Percentiles rank a stretch among this genome's conserved stretches.
phyloP scores from a whole-genome alignment of 2,329 filamentous ascomycete species.

The Uncinocarpus reesii region DNA sequence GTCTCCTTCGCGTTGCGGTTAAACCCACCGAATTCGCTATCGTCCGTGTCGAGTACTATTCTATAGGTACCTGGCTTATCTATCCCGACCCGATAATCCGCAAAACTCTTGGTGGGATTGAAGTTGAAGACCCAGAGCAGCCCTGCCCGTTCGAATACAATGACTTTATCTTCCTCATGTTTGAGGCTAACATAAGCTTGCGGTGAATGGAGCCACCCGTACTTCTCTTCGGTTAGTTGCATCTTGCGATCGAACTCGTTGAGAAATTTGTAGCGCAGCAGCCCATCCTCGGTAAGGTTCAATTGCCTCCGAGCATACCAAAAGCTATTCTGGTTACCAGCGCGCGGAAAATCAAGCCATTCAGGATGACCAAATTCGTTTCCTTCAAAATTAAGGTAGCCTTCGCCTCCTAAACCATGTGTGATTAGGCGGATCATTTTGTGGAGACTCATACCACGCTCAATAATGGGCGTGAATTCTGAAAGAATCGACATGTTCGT shows the following conservation, averaged over 20 bases:
- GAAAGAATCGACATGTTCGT: constrained; percentile 88
- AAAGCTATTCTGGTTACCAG: constrained; percentile 85
- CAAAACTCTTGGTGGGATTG: constrained; percentile 71
- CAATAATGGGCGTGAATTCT: constrained; percentile 76
- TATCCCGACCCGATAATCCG: constrained; percentile 84
- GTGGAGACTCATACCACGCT: constrained; percentile 83
- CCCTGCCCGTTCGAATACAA: constrained; percentile 88
- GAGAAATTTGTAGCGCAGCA: constrained; percentile 81
- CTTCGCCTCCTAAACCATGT: constrained; percentile 83
- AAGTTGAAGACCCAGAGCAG: constrained; percentile 96
- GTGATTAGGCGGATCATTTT: constrained; percentile 96
- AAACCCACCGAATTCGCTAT: constrained; percentile 66
- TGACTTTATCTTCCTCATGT: constrained; percentile 84
- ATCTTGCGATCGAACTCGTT: constrained; percentile 90
- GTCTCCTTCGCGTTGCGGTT: constrained; percentile 67
- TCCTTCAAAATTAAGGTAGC: constrained; percentile 96
- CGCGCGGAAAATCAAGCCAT: constrained; percentile 96
- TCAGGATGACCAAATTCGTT: constrained; percentile 98
- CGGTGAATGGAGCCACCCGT: constrained; percentile 75
- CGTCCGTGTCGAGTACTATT: constrained; percentile 74
- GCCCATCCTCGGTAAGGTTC: constrained; percentile 75
- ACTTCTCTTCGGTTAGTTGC: constrained; percentile 78
- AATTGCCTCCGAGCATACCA: constrained; percentile 90
- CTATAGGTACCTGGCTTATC: constrained; percentile 76
- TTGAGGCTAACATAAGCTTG: constrained; percentile 93